Evolutionary conservation across 2,329 filamentous ascomycete genomes (phyloP), one percentile per base, ranked within the genome.

Genomic region (Sclerotinia sclerotiorum): DNA sequence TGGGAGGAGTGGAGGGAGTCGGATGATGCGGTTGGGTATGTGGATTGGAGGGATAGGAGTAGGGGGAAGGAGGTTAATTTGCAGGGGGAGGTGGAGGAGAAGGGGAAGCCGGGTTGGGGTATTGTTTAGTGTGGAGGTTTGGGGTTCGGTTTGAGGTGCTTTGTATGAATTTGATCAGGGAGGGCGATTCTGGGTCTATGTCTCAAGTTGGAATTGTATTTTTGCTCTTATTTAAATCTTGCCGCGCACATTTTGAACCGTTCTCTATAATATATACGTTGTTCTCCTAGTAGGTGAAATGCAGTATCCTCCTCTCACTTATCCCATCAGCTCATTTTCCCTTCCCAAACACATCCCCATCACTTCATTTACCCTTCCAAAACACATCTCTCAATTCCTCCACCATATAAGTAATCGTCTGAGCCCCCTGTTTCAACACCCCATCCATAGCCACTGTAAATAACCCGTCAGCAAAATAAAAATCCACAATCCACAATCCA

Each of bases 361-460:
- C 27, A 48, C 27, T 35, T 17, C 49, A 21, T 5, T 27, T 62
- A 46, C 48, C 32, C 44, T 19, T 55, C 17, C 24, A 69, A 72
- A 76, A 76, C 24, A 66, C 69, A 35, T 69, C 67, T 32, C 69
- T 73, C 69, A 76, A 65, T 29, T 67, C 60, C 58, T 74, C 72
- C 63, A 73, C 71, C 73, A 75, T 76, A 64, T 58, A 72, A 0
- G 81, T 83, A 69, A 87, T 85, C 0, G 84, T 83, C 67, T 80
- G 77, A 71, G 77, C 81, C 0, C 84, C 85, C 66, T 83, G 84
- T 68, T 84, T 80, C 60, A 87, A 74, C 2, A 80, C 84, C 1
- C 79, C 83, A 73, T 87, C 84, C 84, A 87, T 86, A 2, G 83
- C 84, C 65, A 87, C 24, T 42, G 7, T 0, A 27, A 10, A 17